A percentile compares a stretch with the other conserved stretches of the same genome.
phyloP scores from a whole-genome alignment of 306 rosid genomes.

The Cicer yamashitae region DNA sequence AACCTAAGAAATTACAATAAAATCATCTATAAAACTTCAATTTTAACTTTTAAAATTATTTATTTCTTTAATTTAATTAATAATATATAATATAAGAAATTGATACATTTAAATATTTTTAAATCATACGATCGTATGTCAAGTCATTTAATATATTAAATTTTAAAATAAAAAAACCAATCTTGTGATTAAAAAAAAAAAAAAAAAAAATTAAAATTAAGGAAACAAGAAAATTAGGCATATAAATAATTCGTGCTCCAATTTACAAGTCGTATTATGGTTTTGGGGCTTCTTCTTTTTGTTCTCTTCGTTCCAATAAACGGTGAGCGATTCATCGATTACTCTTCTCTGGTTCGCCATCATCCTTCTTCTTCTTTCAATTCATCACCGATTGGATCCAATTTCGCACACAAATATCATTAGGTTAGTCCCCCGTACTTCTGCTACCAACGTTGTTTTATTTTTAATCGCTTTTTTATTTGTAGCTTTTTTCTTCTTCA shows the following conservation, averaged over 20 bases:
- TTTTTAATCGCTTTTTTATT: no score
- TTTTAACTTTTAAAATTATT: no score
- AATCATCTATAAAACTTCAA: no score
- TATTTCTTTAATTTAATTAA: no score
- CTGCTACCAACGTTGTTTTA: background rate
- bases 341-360: background rate
- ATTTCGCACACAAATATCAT: slow-evolving; percentile 1
- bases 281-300: slow-evolving; percentile 1
- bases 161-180: no score
- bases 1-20: no score
- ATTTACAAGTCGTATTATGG: slow-evolving; percentile 22
- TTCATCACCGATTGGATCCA: slow-evolving; percentile 21
- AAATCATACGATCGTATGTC: no score
- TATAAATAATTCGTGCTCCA: slow-evolving; percentile 6
- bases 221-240: background rate
- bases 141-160: no score
- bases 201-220: background rate
- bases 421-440: slow-evolving; percentile 19
- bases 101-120: no score
- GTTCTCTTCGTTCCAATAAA: background rate
- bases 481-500: background rate
- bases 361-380: background rate
- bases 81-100: no score
- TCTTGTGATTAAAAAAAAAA: no score
- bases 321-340: slow-evolving; percentile 40